Base-by-base conservation (phyloP, 2,329 filamentous ascomycete genomes). In the Paecilomyces niveus region DNA sequence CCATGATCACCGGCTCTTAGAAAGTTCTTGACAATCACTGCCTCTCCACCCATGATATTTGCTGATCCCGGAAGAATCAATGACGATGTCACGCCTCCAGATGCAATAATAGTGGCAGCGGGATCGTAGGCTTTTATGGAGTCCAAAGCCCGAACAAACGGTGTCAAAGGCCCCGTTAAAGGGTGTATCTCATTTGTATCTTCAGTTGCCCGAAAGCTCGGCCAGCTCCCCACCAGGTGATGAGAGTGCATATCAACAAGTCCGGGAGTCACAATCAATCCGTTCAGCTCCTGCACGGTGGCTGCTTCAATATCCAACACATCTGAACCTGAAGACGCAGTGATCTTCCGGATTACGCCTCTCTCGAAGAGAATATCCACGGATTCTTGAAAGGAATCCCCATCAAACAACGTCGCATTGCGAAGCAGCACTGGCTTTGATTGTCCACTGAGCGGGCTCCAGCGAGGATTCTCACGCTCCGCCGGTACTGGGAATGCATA, bases 201-300 rank as follows among this genome's bases (percentile, higher is more conserved):
- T 0, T 78, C 74, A 60, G 78, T 83, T 18, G 83, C 85, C 1
- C 64, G 58, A 1, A 88, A 76, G 1, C 67, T 69, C 0, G 86
- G 86, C n/a, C 88, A 71, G 15, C 81, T 77, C 31, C 80, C 76
- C 0, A 87, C 81, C 7, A 86, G 85, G 1, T 85, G 80, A 67
- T 89, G 87, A 33, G 81, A 85, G 71, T 90, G 87, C 84, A 89
- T 89, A 66, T 89, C 87, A 54, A 89, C 83, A 64, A 89, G 85
- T 15, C 87, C 87, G 7, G 80, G 79, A 0, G 87, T 89, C 21
- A 89, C 74, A 58, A 80, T 83, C 2, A 84, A 80, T 1, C 87
- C 85, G 26, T 78, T 52, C 26, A 59, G 57, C 9, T 61, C 45
- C 22, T 32, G 55, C 24, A 61, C 54, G 24, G 50, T 29, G 3